Evolutionary conservation across 805 yeast species (phyloP).

Genomic region (Lachancea kluyveri): DNA sequence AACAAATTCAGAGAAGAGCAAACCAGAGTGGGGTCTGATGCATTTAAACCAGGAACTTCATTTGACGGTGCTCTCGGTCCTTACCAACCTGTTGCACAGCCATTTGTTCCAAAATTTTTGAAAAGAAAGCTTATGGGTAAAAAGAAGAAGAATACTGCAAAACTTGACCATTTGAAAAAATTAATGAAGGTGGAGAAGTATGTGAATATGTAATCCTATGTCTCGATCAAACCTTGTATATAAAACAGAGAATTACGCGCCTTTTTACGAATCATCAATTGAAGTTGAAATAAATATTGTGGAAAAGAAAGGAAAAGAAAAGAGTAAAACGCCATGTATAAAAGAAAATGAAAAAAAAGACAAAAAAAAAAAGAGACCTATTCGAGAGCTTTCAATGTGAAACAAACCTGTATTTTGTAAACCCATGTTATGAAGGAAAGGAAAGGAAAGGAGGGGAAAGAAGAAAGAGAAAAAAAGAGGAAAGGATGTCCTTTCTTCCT

Average conservation of each 20-base stretch:
- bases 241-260: no score
- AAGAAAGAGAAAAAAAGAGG: neutral
- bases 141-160: constrained; percentile 26
- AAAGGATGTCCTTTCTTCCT: constrained; percentile 1
- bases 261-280: no score
- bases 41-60: constrained; percentile 57
- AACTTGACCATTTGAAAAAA: constrained; percentile 13
- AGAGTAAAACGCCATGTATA: neutral
- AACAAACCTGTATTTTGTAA: no score
- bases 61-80: constrained; percentile 65
- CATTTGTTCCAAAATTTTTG: constrained; percentile 51
- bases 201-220: no score
- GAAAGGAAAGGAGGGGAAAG: no score
- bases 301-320: neutral
- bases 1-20: constrained; percentile 47
- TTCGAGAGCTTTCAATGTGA: no score
- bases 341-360: neutral
- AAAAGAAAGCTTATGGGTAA: constrained; percentile 42
- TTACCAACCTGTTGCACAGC: constrained; percentile 53
- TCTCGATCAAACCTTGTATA: no score
- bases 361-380: neutral
- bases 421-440: no score
- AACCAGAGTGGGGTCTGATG: constrained; percentile 57
- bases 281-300: neutral
- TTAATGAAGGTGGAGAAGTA: constrained; percentile 11